These are phyloP conservation scores for Plasmodium fragile DNA, from an alignment of 169 alveolate genomes.

Conservation along the genomic window DNA sequence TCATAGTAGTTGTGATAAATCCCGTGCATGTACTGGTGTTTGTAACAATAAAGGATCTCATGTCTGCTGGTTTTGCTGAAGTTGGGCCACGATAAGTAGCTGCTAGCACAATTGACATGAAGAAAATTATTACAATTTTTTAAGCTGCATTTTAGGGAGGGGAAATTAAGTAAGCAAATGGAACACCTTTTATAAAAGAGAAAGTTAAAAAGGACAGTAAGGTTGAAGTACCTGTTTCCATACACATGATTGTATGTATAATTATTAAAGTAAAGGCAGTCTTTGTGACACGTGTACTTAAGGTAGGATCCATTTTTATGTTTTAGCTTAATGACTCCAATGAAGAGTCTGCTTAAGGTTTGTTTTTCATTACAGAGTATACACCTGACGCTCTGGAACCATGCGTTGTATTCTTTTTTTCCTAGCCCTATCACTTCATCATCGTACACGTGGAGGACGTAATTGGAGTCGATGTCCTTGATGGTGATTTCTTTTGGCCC, in stretches of 20 bases:
- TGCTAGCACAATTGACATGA: conserved; percentile 50
- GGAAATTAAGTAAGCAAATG: conserved; percentile 38
- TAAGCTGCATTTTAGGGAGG: conserved; percentile 62
- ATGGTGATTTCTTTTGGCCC: conserved; percentile 19
- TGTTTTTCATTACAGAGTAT: conserved; percentile 65
- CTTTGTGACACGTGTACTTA: conserved; percentile 67
- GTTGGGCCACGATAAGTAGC: conserved; percentile 64
- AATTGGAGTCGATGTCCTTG: conserved; percentile 5
- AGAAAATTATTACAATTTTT: conserved; percentile 37
- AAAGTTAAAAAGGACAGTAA: conserved; percentile 38
- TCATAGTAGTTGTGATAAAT: conserved; percentile 42
- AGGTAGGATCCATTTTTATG: conserved; percentile 39
- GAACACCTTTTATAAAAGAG: conserved; percentile 52
- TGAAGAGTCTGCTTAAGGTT: conserved; percentile 33
- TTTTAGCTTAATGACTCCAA: conserved; percentile 37
- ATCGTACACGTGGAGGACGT: conserved; percentile 30
- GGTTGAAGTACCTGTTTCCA: conserved; percentile 69
- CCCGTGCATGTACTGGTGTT: conserved; percentile 74
- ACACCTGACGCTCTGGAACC: conserved; percentile 29
- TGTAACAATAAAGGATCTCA: conserved; percentile 42
- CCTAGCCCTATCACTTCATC: conserved; percentile 56
- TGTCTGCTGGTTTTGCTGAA: conserved; percentile 54
- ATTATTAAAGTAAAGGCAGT: conserved; percentile 38
- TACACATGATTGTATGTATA: conserved; percentile 46
- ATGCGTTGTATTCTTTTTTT: conserved; percentile 37